Percentiles rank a stretch among this genome's conserved stretches.
Evolutionary conservation across 352 stramenopile genomes (phyloP).

Genomic region (Phytophthora kernoviae): DNA sequence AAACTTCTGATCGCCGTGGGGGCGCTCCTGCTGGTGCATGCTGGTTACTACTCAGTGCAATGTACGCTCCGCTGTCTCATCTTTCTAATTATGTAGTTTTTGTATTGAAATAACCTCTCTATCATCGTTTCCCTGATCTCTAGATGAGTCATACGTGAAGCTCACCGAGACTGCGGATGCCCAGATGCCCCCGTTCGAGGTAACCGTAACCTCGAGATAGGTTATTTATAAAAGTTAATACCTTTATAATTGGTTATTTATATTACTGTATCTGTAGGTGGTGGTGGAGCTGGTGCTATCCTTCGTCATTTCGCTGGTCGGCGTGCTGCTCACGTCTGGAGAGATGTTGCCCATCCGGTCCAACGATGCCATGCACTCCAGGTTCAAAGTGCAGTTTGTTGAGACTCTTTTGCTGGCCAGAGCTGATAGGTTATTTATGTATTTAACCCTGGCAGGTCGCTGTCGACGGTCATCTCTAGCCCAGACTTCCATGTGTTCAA

Average conservation of each 20-base stretch:
- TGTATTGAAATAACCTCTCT: slow-evolving; percentile 3
- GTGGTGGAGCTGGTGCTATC: slow-evolving; percentile 71
- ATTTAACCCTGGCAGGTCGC: slow-evolving; percentile 42
- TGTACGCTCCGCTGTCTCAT: slow-evolving; percentile 44
- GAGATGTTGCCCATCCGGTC: slow-evolving; percentile 80
- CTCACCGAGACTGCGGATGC: slow-evolving; percentile 75
- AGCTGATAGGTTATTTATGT: background rate
- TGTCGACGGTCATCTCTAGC: slow-evolving; percentile 64
- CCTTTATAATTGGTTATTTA: slow-evolving; percentile 7
- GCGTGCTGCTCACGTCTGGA: slow-evolving; percentile 71
- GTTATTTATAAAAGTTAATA: slow-evolving; percentile 1
- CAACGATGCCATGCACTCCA: slow-evolving; percentile 64
- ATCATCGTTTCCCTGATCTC: slow-evolving; percentile 1
- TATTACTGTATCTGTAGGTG: slow-evolving; percentile 37
- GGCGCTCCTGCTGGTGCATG: slow-evolving; percentile 71
- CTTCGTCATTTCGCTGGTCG: slow-evolving; percentile 70
- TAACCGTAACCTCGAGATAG: slow-evolving; percentile 21
- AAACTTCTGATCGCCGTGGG: slow-evolving; percentile 75
- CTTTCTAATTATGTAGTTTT: background rate
- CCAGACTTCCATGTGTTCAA: slow-evolving; percentile 87
- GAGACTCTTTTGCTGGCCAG: slow-evolving; percentile 4
- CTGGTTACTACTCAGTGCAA: slow-evolving; percentile 82
- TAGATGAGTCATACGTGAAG: slow-evolving; percentile 81
- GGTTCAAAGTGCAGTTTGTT: slow-evolving; percentile 35
- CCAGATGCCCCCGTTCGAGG: slow-evolving; percentile 66